These are phyloP conservation scores for Phaffomyces antillensis DNA, from an alignment of 805 yeast species.

Conservation along the genomic window DNA sequence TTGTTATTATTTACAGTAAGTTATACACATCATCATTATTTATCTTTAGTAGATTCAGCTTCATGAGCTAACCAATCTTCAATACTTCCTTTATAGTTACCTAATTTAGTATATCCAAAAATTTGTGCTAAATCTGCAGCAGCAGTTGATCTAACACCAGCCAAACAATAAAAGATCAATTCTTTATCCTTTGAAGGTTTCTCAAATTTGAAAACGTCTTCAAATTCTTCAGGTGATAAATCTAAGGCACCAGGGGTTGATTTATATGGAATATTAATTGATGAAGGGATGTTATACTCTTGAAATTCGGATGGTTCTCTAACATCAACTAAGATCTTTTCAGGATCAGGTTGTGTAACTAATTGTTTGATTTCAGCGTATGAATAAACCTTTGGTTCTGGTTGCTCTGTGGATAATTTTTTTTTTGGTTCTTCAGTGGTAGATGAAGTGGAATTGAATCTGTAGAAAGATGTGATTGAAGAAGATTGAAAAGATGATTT, in stretches of 20 bases:
- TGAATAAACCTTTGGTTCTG: constrained; percentile 39
- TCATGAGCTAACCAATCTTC: constrained; percentile 68
- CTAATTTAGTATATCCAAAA: constrained; percentile 78
- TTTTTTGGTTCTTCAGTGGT: constrained; percentile 8
- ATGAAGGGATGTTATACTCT: constrained; percentile 72
- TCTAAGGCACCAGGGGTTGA: constrained; percentile 90
- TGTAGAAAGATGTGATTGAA: neutral
- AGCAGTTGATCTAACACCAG: constrained; percentile 84
- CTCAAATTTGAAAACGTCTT: constrained; percentile 68
- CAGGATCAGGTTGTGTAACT: constrained; percentile 36
- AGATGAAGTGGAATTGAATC: constrained; percentile 9
- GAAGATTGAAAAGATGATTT: too few species aligned
- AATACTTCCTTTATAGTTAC: constrained; percentile 82
- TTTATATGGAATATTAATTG: constrained; percentile 84
- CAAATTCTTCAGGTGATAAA: constrained; percentile 69
- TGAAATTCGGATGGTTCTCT: constrained; percentile 80
- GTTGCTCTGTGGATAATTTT: constrained; percentile 9
- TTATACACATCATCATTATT: neutral
- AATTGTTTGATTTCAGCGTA: constrained; percentile 47
- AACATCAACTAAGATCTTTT: constrained; percentile 69
- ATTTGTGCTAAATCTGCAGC: constrained; percentile 90
- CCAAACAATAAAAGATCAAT: constrained; percentile 84
- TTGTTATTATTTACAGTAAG: too few species aligned
- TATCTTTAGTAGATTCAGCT: constrained; percentile 1
- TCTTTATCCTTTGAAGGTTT: constrained; percentile 72